These are phyloP conservation scores for Misopates orontium DNA, from an alignment of 257 asterid species.

Conservation along the genomic window DNA sequence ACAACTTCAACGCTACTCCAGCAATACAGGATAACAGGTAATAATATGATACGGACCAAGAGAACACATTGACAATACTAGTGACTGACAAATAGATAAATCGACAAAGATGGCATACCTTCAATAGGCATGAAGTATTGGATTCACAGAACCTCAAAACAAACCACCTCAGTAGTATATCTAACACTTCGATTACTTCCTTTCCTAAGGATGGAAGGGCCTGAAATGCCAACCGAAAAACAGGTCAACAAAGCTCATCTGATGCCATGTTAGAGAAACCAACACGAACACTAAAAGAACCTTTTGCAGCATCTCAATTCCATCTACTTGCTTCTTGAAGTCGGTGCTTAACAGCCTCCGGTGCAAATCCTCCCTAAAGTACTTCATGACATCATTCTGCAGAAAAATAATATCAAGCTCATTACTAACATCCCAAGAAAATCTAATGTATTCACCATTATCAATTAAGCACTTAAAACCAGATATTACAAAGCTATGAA, in stretches of 20 bases:
- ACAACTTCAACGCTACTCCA: neutral
- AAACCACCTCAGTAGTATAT: slow-evolving; percentile 87
- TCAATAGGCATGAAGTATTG: slow-evolving; percentile 90
- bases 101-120: slow-evolving; percentile 42
- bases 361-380: slow-evolving; percentile 93
- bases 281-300: slow-evolving; percentile 38
- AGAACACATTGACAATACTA: slow-evolving; percentile 5
- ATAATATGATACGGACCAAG: neutral
- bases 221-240: slow-evolving; percentile 47
- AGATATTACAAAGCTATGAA: neutral
- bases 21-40: neutral
- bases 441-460: neutral
- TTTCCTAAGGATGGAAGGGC: slow-evolving; percentile 72
- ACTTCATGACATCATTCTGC: slow-evolving; percentile 88
- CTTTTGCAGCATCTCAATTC: slow-evolving; percentile 98
- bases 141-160: slow-evolving; percentile 89
- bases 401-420: slow-evolving; percentile 11
- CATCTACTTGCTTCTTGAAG: slow-evolving; percentile 98
- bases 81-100: neutral
- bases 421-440: slow-evolving; percentile 18
- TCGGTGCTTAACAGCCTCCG: slow-evolving; percentile 84
- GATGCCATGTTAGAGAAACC: slow-evolving; percentile 17
- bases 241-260: slow-evolving; percentile 27
- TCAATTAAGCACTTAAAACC: too few species aligned
- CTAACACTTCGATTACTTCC: slow-evolving; percentile 86